Conservation (phyloP, 1,284 basidiomycete genomes). For the Leucoagaricus sp. region DNA sequence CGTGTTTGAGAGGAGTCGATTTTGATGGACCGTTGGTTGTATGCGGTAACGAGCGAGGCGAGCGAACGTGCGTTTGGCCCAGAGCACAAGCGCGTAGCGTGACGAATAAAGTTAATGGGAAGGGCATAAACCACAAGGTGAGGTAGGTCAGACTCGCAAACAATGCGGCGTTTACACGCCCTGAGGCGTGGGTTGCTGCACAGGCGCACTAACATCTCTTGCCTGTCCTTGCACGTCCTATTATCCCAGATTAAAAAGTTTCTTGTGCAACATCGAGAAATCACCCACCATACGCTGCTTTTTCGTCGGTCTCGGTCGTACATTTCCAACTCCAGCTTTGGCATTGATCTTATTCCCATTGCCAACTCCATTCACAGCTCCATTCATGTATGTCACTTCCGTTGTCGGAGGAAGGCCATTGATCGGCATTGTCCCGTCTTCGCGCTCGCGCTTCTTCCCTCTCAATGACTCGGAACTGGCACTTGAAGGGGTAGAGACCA, state of each 20-base stretch:
- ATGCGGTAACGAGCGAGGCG: too few species aligned
- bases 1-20: neutral
- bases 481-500: conserved; percentile 29
- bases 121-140: neutral
- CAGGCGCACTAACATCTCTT: conserved; percentile 41
- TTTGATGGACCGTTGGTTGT: neutral
- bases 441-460: conserved; percentile 56
- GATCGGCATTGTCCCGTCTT: conserved; percentile 30
- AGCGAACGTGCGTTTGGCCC: neutral
- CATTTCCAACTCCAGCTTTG: conserved; percentile 55
- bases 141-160: neutral
- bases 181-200: conserved; percentile 54
- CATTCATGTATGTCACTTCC: conserved; percentile 10
- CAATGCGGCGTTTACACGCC: conserved; percentile 36
- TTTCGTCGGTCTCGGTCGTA: conserved; percentile 70
- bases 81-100: neutral
- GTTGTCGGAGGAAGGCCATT: conserved; percentile 23
- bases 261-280: conserved; percentile 14
- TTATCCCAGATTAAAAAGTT: conserved; percentile 10
- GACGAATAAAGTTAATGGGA: neutral
- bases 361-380: conserved; percentile 17
- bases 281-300: conserved; percentile 71
- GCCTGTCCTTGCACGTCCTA: conserved; percentile 50
- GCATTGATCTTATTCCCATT: conserved; percentile 35
- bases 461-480: conserved; percentile 31